These are phyloP conservation scores for Moricandia arvensis DNA, from an alignment of 345 rosid species.

Conservation along the genomic window DNA sequence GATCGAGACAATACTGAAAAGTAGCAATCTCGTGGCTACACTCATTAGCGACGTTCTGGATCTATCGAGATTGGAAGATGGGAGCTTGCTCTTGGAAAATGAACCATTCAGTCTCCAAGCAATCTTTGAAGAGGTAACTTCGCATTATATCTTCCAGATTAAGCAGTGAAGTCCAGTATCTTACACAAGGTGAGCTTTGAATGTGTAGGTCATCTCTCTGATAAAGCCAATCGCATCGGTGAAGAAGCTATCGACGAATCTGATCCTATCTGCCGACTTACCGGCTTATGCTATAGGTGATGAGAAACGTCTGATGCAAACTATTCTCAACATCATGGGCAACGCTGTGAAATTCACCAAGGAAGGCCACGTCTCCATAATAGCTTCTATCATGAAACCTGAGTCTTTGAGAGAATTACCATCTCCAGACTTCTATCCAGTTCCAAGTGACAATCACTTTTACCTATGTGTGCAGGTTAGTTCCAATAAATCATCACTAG, in stretches of 20 bases:
- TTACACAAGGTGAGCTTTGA: not conserved
- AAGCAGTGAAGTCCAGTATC: not conserved
- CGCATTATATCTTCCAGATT: not conserved
- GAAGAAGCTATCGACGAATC: slow-evolving; percentile 64
- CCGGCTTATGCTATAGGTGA: slow-evolving; percentile 80
- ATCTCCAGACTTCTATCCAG: slow-evolving; percentile 62
- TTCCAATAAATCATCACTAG: not conserved
- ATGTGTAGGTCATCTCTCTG: slow-evolving; percentile 60
- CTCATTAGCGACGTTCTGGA: slow-evolving; percentile 88
- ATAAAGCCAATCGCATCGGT: slow-evolving; percentile 80
- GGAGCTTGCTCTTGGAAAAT: slow-evolving; percentile 69
- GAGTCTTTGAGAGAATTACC: slow-evolving; percentile 71
- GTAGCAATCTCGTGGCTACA: slow-evolving; percentile 84
- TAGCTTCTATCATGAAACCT: slow-evolving; percentile 74
- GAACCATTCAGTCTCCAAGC: slow-evolving; percentile 65
- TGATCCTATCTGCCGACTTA: slow-evolving; percentile 69
- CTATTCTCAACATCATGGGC: slow-evolving; percentile 70
- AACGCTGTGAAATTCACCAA: slow-evolving; percentile 96
- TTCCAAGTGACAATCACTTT: slow-evolving; percentile 63
- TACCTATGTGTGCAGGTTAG: slow-evolving; percentile 77
- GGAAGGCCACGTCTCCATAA: slow-evolving; percentile 70
- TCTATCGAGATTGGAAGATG: slow-evolving; percentile 91
- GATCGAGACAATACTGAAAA: slow-evolving; percentile 84
- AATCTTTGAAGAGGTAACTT: slow-evolving; percentile 66
- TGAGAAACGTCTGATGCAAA: slow-evolving; percentile 85